Evolutionary conservation across 148 eudicot genomes (phyloP).

Genomic region (Camellia lanceoleosa): DNA sequence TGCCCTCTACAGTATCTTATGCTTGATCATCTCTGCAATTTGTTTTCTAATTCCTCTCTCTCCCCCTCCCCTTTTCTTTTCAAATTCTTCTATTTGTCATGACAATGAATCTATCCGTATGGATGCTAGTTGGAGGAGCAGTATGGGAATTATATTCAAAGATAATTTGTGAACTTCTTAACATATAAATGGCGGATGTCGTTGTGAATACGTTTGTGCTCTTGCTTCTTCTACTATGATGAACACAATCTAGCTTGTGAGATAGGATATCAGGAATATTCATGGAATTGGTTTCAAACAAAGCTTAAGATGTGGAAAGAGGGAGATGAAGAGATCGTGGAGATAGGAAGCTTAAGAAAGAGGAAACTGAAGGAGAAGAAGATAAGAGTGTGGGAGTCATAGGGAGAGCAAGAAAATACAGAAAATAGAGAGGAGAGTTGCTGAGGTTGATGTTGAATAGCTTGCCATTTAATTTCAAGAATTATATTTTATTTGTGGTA

Average conservation of each 20-base stretch:
- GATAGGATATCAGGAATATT: neutral
- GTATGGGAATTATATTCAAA: no score
- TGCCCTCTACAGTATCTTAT: slow-evolving; percentile 1
- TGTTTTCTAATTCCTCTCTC: neutral
- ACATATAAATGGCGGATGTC: no score
- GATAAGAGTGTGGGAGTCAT: neutral
- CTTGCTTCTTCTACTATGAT: neutral
- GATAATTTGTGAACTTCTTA: no score
- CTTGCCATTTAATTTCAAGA: neutral
- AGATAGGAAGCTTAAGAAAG: no score
- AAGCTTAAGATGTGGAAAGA: neutral
- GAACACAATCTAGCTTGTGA: neutral
- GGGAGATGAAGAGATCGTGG: neutral
- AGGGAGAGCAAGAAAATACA: neutral
- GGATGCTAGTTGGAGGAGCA: neutral
- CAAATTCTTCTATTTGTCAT: neutral
- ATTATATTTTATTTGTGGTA: no score
- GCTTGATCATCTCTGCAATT: neutral
- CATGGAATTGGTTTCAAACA: neutral
- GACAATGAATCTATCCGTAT: neutral
- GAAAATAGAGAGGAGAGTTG: neutral
- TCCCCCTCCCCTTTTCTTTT: neutral
- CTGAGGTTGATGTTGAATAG: neutral
- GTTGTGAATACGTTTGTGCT: neutral
- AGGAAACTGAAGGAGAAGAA: neutral